phyloP scores from a whole-genome alignment of 108 stramenopile species.

The Cyclostephanos invisitatus region DNA sequence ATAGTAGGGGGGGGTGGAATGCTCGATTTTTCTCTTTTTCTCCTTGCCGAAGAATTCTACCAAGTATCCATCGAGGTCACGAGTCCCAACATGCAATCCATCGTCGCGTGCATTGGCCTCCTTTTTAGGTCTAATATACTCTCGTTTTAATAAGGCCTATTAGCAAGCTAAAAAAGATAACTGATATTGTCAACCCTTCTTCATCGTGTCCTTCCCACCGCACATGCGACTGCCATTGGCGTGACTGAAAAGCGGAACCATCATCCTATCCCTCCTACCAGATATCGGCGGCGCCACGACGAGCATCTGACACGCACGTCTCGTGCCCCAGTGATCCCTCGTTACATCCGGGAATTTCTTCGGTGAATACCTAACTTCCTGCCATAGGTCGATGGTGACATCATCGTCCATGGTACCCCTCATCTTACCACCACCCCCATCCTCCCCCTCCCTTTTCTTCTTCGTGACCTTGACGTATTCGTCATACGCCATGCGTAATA shows the following conservation, averaged over 20 bases:
- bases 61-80: no score
- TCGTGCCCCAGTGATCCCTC: conserved; percentile 61
- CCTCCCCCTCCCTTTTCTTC: conserved; percentile 7
- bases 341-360: conserved; percentile 49
- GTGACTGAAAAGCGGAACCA: conserved; percentile 71
- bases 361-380: conserved; percentile 61
- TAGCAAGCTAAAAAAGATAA: neutral
- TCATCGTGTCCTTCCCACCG: conserved; percentile 37
- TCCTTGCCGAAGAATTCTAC: no score
- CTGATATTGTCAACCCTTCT: conserved; percentile 29
- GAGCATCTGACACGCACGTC: conserved; percentile 77
- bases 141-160: neutral
- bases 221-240: conserved; percentile 83
- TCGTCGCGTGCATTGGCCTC: no score
- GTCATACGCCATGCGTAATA: conserved; percentile 75
- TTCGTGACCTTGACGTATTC: conserved; percentile 30
- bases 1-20: no score
- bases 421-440: neutral
- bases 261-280: conserved; percentile 18
- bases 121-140: neutral
- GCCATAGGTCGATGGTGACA: conserved; percentile 58
- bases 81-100: no score
- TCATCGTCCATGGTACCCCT: conserved; percentile 7
- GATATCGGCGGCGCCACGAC: conserved; percentile 47
- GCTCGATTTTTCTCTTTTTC: no score